Evolutionary conservation across 805 yeast genomes (phyloP).

Genomic region (Wickerhamiella australiensis): DNA sequence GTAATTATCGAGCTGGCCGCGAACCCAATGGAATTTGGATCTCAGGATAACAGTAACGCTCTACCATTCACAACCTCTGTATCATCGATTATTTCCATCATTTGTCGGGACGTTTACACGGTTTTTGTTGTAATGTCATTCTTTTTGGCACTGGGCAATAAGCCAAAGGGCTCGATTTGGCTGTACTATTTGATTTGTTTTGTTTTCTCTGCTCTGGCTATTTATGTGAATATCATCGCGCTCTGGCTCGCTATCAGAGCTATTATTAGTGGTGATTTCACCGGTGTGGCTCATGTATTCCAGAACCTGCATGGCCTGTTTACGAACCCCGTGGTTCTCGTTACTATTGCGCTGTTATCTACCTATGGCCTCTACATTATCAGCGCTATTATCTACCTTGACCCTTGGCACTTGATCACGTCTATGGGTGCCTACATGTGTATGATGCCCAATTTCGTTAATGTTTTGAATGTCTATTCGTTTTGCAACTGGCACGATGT

Average conservation of each 20-base stretch:
- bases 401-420: constrained; percentile 56
- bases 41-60: constrained; percentile 33
- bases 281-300: constrained; percentile 23
- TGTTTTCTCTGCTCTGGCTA: constrained; percentile 50
- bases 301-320: constrained; percentile 23
- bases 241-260: constrained; percentile 46
- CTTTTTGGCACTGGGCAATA: constrained; percentile 51
- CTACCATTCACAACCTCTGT: constrained; percentile 27
- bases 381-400: constrained; percentile 46
- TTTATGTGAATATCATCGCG: constrained; percentile 47
- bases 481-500: constrained; percentile 62
- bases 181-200: constrained; percentile 41
- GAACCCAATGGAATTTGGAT: constrained; percentile 33
- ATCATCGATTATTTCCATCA: constrained; percentile 37
- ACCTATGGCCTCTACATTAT: constrained; percentile 51
- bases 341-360: constrained; percentile 47
- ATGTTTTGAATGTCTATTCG: constrained; percentile 51
- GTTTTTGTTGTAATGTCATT: constrained; percentile 48
- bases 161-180: constrained; percentile 48
- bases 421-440: constrained; percentile 34
- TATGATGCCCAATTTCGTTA: constrained; percentile 30
- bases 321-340: constrained; percentile 37
- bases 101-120: constrained; percentile 44
- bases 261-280: constrained; percentile 23
- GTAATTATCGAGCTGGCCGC: constrained; percentile 41